Conservation (phyloP, 2,329 filamentous ascomycete species). For the Shiraia sp. region DNA sequence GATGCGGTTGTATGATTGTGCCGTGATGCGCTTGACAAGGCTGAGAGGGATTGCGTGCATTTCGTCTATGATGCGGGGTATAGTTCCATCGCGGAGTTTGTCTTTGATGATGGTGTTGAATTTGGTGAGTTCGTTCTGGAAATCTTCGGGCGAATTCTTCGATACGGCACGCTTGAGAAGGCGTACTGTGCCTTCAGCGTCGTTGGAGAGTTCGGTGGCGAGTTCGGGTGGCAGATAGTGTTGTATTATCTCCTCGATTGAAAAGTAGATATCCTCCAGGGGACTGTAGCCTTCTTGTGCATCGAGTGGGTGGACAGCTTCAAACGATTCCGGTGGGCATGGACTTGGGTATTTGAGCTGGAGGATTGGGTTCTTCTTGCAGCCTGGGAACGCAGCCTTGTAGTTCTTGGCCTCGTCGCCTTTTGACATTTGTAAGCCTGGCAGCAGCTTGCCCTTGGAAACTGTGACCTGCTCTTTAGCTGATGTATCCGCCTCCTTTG, state of each 20-base stretch:
- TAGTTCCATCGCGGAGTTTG: slow-evolving; percentile 69
- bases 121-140: slow-evolving; percentile 70
- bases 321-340: slow-evolving; percentile 64
- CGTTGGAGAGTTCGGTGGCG: slow-evolving; percentile 69
- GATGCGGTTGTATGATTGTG: slow-evolving; percentile 87
- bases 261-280: slow-evolving; percentile 71
- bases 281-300: slow-evolving; percentile 53
- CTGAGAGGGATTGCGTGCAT: slow-evolving; percentile 70
- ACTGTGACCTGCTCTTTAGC: slow-evolving; percentile 14
- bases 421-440: slow-evolving; percentile 48
- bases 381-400: slow-evolving; percentile 55
- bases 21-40: slow-evolving; percentile 75
- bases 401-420: slow-evolving; percentile 52
- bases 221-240: slow-evolving; percentile 77
- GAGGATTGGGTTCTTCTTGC: slow-evolving; percentile 55
- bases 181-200: slow-evolving; percentile 73
- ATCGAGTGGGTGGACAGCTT: slow-evolving; percentile 31
- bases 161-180: slow-evolving; percentile 75
- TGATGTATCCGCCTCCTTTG: slow-evolving; percentile 8
- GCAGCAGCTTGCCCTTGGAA: slow-evolving; percentile 36
- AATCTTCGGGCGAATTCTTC: slow-evolving; percentile 68
- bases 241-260: slow-evolving; percentile 64
- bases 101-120: slow-evolving; percentile 75
- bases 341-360: slow-evolving; percentile 83
- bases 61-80: slow-evolving; percentile 71